Percentiles rank a stretch among this genome's conserved stretches.
These are phyloP conservation scores for Yarrowia hollandica DNA, from an alignment of 805 yeast genomes.

Conservation along the genomic window DNA sequence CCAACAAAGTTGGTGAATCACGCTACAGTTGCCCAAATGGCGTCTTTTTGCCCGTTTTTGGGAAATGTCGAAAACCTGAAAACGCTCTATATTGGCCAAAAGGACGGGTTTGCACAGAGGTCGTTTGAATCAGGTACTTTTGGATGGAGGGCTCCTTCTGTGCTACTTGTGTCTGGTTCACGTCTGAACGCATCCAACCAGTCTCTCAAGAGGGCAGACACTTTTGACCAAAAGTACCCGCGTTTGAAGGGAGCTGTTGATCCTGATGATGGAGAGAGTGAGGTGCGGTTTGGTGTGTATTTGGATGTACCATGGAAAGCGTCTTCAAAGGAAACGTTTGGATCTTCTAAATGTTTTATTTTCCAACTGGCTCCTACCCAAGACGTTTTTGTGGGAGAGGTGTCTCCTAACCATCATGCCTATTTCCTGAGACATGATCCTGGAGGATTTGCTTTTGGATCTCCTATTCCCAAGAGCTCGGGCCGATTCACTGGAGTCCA, in stretches of 20 bases:
- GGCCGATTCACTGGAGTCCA: not conserved
- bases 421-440: slow-evolving; percentile 63
- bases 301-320: slow-evolving; percentile 74
- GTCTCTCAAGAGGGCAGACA: slow-evolving; percentile 10
- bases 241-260: slow-evolving; percentile 24
- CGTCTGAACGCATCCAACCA: slow-evolving; percentile 30
- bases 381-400: slow-evolving; percentile 49
- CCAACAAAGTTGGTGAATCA: slow-evolving; percentile 46
- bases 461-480: slow-evolving; percentile 38
- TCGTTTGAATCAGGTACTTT: slow-evolving; percentile 79
- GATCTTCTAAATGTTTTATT: slow-evolving; percentile 57
- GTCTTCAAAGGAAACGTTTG: slow-evolving; percentile 72
- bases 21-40: slow-evolving; percentile 47
- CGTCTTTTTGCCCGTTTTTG: slow-evolving; percentile 42
- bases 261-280: slow-evolving; percentile 13
- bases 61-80: slow-evolving; percentile 43
- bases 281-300: slow-evolving; percentile 62
- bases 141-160: slow-evolving; percentile 88
- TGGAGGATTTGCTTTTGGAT: slow-evolving; percentile 83
- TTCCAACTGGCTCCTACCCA: slow-evolving; percentile 69
- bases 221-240: slow-evolving; percentile 31
- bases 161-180: slow-evolving; percentile 68
- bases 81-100: slow-evolving; percentile 69
- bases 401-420: slow-evolving; percentile 46
- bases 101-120: slow-evolving; percentile 82